These are phyloP conservation scores for Alternaria brassicicola DNA, from an alignment of 2,329 filamentous ascomycete genomes.

Conservation along the genomic window DNA sequence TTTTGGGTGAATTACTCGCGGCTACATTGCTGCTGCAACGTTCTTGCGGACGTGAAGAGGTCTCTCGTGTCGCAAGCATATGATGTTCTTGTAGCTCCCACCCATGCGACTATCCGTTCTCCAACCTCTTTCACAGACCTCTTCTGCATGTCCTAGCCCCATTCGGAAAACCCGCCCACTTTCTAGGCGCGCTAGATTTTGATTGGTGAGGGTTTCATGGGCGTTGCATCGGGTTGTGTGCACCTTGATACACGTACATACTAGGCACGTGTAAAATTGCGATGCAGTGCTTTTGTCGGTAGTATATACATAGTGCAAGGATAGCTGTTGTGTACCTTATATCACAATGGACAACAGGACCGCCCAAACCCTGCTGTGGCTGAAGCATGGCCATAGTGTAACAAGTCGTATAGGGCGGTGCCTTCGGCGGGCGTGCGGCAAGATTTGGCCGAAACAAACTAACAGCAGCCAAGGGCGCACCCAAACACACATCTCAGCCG, in stretches of 20 bases:
- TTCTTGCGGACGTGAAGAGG: background rate
- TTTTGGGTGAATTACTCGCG: background rate
- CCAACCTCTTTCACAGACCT: background rate
- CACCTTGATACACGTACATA: background rate
- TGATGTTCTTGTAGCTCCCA: background rate
- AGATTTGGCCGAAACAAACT: background rate
- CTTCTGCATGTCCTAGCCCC: background rate
- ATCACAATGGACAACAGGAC: no score
- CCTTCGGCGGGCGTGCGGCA: background rate
- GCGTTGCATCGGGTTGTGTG: background rate
- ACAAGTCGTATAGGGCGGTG: conserved; percentile 1
- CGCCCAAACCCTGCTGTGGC: conserved; percentile 16
- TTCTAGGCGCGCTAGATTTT: background rate
- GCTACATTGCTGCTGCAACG: no score
- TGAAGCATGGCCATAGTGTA: conserved; percentile 8
- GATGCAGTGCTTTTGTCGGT: background rate
- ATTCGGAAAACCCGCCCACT: background rate
- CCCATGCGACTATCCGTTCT: background rate
- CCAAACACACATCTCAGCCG: background rate
- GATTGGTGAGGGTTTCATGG: background rate
- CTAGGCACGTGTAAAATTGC: background rate
- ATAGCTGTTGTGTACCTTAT: no score
- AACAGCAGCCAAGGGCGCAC: background rate
- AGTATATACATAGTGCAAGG: background rate
- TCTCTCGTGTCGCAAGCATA: background rate